Conservation (phyloP, 2,329 filamentous ascomycete species). For the Neonectria hederae region DNA sequence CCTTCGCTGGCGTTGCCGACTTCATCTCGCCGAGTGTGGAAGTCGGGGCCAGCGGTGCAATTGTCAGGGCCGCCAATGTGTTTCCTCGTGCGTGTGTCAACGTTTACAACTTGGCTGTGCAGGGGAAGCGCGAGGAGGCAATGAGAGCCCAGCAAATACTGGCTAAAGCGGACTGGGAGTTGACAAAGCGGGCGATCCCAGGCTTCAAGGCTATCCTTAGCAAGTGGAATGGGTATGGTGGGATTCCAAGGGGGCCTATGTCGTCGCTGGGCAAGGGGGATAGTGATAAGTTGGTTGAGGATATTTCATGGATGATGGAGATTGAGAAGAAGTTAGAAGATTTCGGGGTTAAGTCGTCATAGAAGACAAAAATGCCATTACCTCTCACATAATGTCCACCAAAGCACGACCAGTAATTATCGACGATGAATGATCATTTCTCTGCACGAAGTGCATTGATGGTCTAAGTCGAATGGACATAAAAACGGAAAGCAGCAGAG, state of each 20-base stretch:
- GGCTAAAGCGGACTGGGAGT: constrained; percentile 80
- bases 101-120: constrained; percentile 79
- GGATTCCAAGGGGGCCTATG: constrained; percentile 76
- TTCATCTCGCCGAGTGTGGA: constrained; percentile 84
- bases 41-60: constrained; percentile 83
- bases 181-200: constrained; percentile 84
- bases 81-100: constrained; percentile 83
- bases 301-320: constrained; percentile 71
- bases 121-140: constrained; percentile 79
- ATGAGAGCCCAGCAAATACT: constrained; percentile 78
- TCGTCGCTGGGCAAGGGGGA: constrained; percentile 69
- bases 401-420: too few relatives aligned
- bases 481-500: not conserved
- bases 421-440: too few relatives aligned
- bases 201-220: constrained; percentile 86
- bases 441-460: too few relatives aligned
- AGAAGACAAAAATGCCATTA: too few relatives aligned
- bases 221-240: constrained; percentile 83
- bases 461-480: too few relatives aligned
- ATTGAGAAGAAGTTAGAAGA: constrained; percentile 64
- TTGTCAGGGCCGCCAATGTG: constrained; percentile 85
- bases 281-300: constrained; percentile 61
- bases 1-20: constrained; percentile 87
- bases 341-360: constrained; percentile 4
- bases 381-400: not conserved